Conservation (phyloP, 2,329 filamentous ascomycete species). For the Helicocarpus griseus region DNA sequence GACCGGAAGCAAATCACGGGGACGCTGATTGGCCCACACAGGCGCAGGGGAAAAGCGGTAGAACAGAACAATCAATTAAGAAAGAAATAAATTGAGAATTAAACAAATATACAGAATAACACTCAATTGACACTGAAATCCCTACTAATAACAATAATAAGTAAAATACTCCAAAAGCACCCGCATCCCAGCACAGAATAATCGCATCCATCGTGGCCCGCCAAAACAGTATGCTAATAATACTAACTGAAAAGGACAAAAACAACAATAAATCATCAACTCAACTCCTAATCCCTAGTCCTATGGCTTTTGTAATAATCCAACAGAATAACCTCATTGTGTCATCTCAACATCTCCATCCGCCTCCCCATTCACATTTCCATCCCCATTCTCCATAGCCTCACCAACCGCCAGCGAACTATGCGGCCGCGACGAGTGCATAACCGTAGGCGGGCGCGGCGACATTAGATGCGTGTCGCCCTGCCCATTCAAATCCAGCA, state of each 20-base stretch:
- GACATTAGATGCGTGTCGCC: constrained; percentile 16
- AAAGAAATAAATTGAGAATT: too few relatives aligned
- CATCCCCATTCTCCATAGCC: constrained; percentile 37
- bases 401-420: constrained; percentile 35
- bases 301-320: too few relatives aligned
- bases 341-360: constrained; percentile 53
- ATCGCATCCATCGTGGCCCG: too few relatives aligned
- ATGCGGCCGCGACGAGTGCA: constrained; percentile 29
- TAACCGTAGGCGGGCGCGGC: constrained; percentile 26
- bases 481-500: constrained; percentile 10
- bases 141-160: not conserved
- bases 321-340: constrained; percentile 19
- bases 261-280: not conserved
- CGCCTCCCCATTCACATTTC: constrained; percentile 17
- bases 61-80: not conserved
- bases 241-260: not conserved
- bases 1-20: constrained; percentile 32
- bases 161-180: not conserved
- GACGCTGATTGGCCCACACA: constrained; percentile 28
- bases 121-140: not conserved
- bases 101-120: not conserved
- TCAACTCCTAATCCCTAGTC: too few relatives aligned
- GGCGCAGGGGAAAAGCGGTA: not conserved
- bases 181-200: too few relatives aligned
- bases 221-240: too few relatives aligned